phyloP scores from a whole-genome alignment of 352 stramenopile genomes.

The Globisporangium orthogonon region DNA sequence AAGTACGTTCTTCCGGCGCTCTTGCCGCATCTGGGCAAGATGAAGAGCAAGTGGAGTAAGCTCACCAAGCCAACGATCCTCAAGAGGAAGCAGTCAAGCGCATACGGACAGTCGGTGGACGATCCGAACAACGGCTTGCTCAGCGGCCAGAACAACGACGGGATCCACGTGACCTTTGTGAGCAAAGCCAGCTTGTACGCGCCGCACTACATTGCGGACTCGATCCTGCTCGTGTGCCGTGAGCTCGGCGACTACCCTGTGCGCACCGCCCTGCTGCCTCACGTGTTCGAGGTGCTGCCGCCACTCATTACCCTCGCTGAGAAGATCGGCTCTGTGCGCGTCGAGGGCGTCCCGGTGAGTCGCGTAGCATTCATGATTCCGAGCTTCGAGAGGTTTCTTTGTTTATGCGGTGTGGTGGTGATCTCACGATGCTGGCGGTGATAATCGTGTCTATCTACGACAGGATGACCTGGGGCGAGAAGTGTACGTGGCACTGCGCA shows the following conservation, averaged over 20 bases:
- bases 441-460: not conserved
- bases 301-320: slow-evolving; percentile 47
- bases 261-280: slow-evolving; percentile 39
- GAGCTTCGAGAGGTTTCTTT: too few species aligned
- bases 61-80: slow-evolving; percentile 34
- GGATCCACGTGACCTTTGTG: slow-evolving; percentile 64
- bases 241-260: slow-evolving; percentile 47
- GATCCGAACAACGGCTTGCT: slow-evolving; percentile 5
- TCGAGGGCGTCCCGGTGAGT: slow-evolving; percentile 69
- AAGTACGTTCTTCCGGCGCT: slow-evolving; percentile 60
- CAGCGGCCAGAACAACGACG: slow-evolving; percentile 24
- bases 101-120: too few species aligned
- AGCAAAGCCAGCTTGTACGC: slow-evolving; percentile 55
- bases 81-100: slow-evolving; percentile 6
- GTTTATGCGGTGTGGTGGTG: not conserved
- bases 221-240: slow-evolving; percentile 53
- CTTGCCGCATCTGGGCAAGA: slow-evolving; percentile 44
- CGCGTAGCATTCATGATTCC: too few species aligned
- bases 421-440: slow-evolving; percentile 3
- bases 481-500: slow-evolving; percentile 63
- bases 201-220: slow-evolving; percentile 57
- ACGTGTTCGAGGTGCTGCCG: slow-evolving; percentile 56
- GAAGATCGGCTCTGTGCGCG: slow-evolving; percentile 49
- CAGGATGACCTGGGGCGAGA: slow-evolving; percentile 64
- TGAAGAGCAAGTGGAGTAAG: slow-evolving; percentile 52